Conservation (phyloP, 768 basidiomycete species). For the Hygrocybe coccinea region DNA sequence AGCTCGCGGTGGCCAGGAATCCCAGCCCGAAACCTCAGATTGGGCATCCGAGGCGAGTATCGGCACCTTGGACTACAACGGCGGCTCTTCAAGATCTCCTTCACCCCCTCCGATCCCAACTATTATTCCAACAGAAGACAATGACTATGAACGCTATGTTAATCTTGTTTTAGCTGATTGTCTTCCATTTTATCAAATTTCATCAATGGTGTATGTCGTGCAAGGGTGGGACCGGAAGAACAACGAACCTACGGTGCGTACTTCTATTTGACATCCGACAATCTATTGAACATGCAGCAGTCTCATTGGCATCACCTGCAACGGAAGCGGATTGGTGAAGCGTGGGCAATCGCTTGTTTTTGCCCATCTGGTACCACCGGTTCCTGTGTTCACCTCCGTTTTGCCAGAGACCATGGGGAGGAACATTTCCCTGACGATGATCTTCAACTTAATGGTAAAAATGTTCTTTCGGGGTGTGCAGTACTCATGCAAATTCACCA, state of each 20-base stretch:
- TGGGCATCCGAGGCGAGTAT: not conserved
- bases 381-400: slow-evolving; percentile 6
- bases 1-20: not conserved
- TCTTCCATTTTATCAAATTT: slow-evolving; percentile 10
- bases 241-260: slow-evolving; percentile 3
- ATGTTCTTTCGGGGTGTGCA: not conserved
- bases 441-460: slow-evolving; percentile 1
- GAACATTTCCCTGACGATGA: slow-evolving; percentile 10
- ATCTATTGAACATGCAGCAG: not conserved
- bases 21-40: not conserved
- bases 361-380: slow-evolving; percentile 2
- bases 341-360: slow-evolving; percentile 2
- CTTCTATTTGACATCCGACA: not conserved
- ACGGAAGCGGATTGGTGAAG: slow-evolving; percentile 5
- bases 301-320: slow-evolving; percentile 10
- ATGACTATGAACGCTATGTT: not conserved
- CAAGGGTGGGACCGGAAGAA: slow-evolving; percentile 14
- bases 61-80: not conserved
- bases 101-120: not conserved
- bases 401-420: not conserved
- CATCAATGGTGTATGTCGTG: slow-evolving; percentile 7
- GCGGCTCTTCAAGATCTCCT: not conserved
- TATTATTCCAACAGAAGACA: not conserved
- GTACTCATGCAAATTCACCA: not conserved
- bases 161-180: slow-evolving; percentile 8